These are phyloP conservation scores for Wickerhamomyces chambardii DNA, from an alignment of 805 yeast species.

Conservation along the genomic window DNA sequence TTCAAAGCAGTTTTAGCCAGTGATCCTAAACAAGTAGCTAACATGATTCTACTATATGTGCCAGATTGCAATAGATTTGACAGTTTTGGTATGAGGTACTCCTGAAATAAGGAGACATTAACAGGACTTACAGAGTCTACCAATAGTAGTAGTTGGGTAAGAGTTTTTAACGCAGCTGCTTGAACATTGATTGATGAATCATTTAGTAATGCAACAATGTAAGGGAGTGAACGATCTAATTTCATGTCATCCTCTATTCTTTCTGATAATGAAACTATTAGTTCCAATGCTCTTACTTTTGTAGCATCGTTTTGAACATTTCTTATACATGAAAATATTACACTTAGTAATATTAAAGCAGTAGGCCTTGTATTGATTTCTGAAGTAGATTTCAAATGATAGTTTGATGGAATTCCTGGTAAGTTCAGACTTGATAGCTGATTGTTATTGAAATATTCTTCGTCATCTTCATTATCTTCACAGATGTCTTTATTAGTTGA, in stretches of 20 bases:
- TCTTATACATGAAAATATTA: constrained; percentile 54
- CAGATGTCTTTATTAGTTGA: too few species aligned
- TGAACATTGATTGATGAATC: constrained; percentile 62
- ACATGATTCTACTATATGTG: constrained; percentile 46
- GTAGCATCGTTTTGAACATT: constrained; percentile 52
- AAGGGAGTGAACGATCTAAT: constrained; percentile 80
- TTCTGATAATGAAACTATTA: constrained; percentile 70
- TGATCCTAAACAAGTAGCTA: constrained; percentile 68
- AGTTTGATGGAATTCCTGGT: constrained; percentile 41
- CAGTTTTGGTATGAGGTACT: constrained; percentile 71
- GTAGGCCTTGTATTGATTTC: constrained; percentile 84
- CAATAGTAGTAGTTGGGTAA: constrained; percentile 59
- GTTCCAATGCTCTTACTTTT: constrained; percentile 63
- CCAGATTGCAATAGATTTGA: constrained; percentile 30
- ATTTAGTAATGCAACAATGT: constrained; percentile 61
- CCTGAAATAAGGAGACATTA: constrained; percentile 71
- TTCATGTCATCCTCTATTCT: constrained; percentile 74
- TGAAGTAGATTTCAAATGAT: constrained; percentile 30
- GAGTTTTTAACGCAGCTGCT: constrained; percentile 49
- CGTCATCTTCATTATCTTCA: constrained; percentile 6
- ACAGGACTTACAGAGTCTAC: constrained; percentile 63
- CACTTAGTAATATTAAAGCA: constrained; percentile 88
- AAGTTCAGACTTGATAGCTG: too few species aligned
- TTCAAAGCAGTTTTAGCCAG: constrained; percentile 57
- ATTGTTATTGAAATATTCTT: too few species aligned